A percentile compares a stretch with the other conserved stretches of the same genome.
Conservation (phyloP, 148 eudicot genomes). For the Rhododendron simsii region DNA sequence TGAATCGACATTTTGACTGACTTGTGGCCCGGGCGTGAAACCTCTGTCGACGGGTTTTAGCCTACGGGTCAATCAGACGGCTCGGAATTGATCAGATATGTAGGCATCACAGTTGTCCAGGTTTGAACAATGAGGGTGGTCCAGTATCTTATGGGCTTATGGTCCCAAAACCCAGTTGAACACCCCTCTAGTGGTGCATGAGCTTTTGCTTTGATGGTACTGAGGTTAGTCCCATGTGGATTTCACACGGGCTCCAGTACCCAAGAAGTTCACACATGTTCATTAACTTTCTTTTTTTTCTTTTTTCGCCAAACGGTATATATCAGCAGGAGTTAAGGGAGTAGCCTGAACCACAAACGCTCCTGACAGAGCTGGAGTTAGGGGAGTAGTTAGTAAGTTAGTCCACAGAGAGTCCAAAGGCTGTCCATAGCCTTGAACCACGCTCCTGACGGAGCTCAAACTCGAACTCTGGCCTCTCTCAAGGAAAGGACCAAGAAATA, state of each 20-base stretch:
- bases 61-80: not conserved
- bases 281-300: not conserved
- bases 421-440: not conserved
- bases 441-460: too few relatives aligned
- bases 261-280: not conserved
- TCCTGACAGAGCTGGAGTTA: too few relatives aligned
- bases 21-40: not conserved
- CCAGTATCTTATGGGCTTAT: constrained; percentile 1
- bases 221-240: constrained; percentile 10
- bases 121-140: constrained; percentile 4
- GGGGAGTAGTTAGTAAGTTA: too few relatives aligned
- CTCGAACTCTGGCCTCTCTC: not conserved
- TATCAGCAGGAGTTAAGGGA: too few relatives aligned
- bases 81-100: not conserved
- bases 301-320: too few relatives aligned
- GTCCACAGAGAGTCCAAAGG: too few relatives aligned
- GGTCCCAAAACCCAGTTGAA: constrained; percentile 6
- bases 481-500: not conserved
- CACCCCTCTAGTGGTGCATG: not conserved
- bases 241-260: constrained; percentile 9
- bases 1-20: not conserved
- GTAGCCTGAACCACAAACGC: too few relatives aligned
- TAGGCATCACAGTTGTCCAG: not conserved
- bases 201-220: not conserved
- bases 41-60: not conserved